Base-by-base conservation (phyloP, 108 stramenopile genomes). In the Skeletonema potamos region DNA sequence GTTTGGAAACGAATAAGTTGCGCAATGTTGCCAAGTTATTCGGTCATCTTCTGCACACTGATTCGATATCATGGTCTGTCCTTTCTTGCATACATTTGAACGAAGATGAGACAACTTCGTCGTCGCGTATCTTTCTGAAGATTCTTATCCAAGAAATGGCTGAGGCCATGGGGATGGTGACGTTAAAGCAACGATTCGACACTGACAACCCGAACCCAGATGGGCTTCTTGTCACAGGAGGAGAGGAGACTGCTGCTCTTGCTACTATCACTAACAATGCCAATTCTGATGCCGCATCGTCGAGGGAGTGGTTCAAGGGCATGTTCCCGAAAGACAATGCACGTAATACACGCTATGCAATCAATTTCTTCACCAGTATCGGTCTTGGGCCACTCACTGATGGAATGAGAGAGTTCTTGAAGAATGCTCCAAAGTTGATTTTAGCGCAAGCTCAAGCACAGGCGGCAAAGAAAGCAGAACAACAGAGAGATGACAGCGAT, bases 21-120 rank as follows among this genome's bases (percentile, higher is more conserved):
- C 92, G 98, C 13, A 99, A 99, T 74, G 98, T 99, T 30, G 99
- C 99, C 64, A 98, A 98, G 67, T 75, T 99, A 4, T 99, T 99
- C 83, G 96, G 98, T n/a, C 98, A 99, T 82, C 78, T 99, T 2
- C 79, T 99, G 59, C 90, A 96, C 74, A 96, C 96, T 13, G 98
- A 99, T 77, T 89, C 99, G 9, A 73, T 99, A 48, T 96, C 99
- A 0, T 99, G 99, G 99, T 96, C 94, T 26, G 92, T 88, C 26
- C 64, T 99, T 33, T 87, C 91, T 9, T 68, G 77, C 27, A 88
- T 99, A 63, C 93, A 90, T 62, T 71, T 99, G 55, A 98, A 91
- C 67, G 97, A 99, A 81, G 96, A 96, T 46, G 99, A 97, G 55
- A 99, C 99, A 27, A 99, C 97, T 6, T 93, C 93, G 9, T 95